phyloP scores from a whole-genome alignment of 1,284 basidiomycete genomes.

The Cutaneotrichosporon sp. region DNA sequence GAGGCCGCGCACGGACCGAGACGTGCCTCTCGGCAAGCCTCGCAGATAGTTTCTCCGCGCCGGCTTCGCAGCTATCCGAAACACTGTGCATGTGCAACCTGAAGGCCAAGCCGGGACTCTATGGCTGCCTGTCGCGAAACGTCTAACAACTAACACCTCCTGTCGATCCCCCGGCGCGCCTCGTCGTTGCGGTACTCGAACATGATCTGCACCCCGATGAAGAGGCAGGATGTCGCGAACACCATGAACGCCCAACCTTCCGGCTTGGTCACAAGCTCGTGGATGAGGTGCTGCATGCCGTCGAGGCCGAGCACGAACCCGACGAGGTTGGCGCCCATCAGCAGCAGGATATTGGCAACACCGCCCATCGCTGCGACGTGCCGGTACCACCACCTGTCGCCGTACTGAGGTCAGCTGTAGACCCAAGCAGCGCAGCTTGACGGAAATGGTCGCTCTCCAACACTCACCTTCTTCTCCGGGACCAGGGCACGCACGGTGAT shows the following conservation, averaged over 20 bases:
- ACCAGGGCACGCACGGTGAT: slow-evolving; percentile 65
- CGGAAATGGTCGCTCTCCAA: no score
- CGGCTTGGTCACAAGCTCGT: slow-evolving; percentile 64
- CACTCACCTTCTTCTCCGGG: slow-evolving; percentile 65
- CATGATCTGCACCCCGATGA: slow-evolving; percentile 87
- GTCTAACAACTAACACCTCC: slow-evolving; percentile 39
- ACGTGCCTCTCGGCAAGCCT: no score
- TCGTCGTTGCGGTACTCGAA: slow-evolving; percentile 75
- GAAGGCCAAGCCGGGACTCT: neutral
- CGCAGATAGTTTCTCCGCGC: no score
- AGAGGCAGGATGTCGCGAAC: slow-evolving; percentile 67
- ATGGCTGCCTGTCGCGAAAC: neutral
- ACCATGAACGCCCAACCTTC: slow-evolving; percentile 65
- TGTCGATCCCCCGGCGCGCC: slow-evolving; percentile 44
- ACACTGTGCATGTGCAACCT: neutral
- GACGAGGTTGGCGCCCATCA: slow-evolving; percentile 92
- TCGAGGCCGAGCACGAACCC: slow-evolving; percentile 93
- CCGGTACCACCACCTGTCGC: slow-evolving; percentile 72
- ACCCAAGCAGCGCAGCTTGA: no score
- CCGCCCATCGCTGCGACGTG: slow-evolving; percentile 83
- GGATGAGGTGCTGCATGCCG: slow-evolving; percentile 71
- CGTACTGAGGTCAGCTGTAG: slow-evolving; percentile 62
- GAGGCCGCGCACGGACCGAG: no score
- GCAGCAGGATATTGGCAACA: slow-evolving; percentile 80
- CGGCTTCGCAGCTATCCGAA: neutral